Conservation (phyloP, 2,329 filamentous ascomycete genomes). For the Aspergillus transmontanensis region DNA sequence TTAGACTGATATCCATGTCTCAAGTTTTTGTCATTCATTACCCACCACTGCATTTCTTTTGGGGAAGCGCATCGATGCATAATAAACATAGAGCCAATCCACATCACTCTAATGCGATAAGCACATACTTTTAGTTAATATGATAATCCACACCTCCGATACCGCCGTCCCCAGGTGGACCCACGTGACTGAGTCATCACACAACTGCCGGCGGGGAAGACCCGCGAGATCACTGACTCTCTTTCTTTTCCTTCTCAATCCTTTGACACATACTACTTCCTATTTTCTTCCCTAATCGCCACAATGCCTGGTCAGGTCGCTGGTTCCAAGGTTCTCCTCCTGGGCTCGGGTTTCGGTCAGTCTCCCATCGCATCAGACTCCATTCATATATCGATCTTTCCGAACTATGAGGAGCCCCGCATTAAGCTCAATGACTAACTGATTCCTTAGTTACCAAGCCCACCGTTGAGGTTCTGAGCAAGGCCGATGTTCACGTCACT, state of each 20-base stretch:
- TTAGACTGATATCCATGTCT: conserved; percentile 10
- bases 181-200: conserved; percentile 27
- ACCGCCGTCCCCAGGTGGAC: conserved; percentile 5
- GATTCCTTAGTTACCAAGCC: conserved; percentile 56
- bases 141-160: conserved; percentile 1
- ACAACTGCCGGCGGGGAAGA: conserved; percentile 15
- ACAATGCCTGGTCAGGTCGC: conserved; percentile 41
- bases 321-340: conserved; percentile 42
- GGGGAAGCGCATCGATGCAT: not conserved
- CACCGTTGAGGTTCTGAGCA: conserved; percentile 64
- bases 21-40: conserved; percentile 3
- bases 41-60: not conserved
- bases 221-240: conserved; percentile 12
- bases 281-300: conserved; percentile 15
- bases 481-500: conserved; percentile 65
- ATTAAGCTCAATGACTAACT: conserved; percentile 11
- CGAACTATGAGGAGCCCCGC: conserved; percentile 15
- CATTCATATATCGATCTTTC: not conserved
- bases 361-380: conserved; percentile 5
- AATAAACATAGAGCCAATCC: not conserved
- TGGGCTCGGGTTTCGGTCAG: conserved; percentile 43
- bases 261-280: conserved; percentile 12
- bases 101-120: not conserved
- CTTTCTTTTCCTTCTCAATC: conserved; percentile 16
- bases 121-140: conserved; percentile 4